These are phyloP conservation scores for Podila clonocystis DNA, from an alignment of 192 early-diverging fungal genomes.

Conservation along the genomic window DNA sequence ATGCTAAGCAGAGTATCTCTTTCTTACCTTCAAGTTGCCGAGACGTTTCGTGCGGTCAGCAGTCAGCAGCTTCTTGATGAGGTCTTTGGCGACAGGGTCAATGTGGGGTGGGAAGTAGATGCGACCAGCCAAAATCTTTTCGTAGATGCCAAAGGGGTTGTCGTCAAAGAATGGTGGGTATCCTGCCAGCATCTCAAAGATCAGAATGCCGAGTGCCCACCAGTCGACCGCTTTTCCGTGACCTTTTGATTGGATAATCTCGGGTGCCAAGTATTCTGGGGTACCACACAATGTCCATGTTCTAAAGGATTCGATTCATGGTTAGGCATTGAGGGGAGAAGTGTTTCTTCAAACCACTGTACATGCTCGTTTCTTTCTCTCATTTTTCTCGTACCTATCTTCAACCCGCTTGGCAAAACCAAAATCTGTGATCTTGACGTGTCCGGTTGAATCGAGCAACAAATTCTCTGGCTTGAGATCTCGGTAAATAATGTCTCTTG, in stretches of 20 bases:
- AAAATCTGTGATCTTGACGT: slow-evolving; percentile 99
- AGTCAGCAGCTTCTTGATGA: slow-evolving; percentile 91
- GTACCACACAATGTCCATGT: slow-evolving; percentile 99
- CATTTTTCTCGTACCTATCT: slow-evolving; percentile 47
- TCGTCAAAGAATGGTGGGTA: slow-evolving; percentile 99
- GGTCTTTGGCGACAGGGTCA: slow-evolving; percentile 83
- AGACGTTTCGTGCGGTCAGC: slow-evolving; percentile 93
- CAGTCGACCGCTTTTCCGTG: slow-evolving; percentile 98
- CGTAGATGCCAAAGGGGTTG: slow-evolving; percentile 98
- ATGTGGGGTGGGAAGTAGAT: slow-evolving; percentile 92
- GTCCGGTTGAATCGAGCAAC: slow-evolving; percentile 84
- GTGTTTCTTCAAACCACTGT: neutral
- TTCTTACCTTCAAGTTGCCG: slow-evolving; percentile 86
- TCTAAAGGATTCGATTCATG: slow-evolving; percentile 54
- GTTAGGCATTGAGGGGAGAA: neutral
- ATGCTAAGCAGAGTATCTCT: neutral
- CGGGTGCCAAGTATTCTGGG: slow-evolving; percentile 96
- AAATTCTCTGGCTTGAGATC: slow-evolving; percentile 97
- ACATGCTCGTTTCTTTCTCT: neutral
- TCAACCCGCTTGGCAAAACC: slow-evolving; percentile 95
- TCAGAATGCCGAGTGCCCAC: slow-evolving; percentile 98
- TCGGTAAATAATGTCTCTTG: slow-evolving; percentile 94
- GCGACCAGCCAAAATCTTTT: slow-evolving; percentile 94
- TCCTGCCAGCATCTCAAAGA: slow-evolving; percentile 99
- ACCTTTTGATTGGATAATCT: slow-evolving; percentile 97